Evolutionary conservation across 2,329 filamentous ascomycete genomes (phyloP).

Genomic region (Diplodia seriata): DNA sequence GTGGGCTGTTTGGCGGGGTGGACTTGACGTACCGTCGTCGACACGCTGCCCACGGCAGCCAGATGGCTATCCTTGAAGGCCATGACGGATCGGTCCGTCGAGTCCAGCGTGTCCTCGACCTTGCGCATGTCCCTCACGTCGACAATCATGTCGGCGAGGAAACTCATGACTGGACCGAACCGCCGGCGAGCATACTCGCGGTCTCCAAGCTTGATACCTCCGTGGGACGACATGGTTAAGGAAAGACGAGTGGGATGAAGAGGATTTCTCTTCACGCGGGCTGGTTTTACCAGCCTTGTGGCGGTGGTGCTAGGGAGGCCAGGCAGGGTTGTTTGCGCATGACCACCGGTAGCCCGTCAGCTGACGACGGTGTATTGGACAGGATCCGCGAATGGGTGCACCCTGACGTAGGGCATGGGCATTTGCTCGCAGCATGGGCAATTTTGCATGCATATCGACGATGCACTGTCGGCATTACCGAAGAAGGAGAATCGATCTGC

Average conservation of each 20-base stretch:
- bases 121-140: conserved; percentile 26
- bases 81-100: conserved; percentile 4
- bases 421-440: background rate
- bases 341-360: conserved; percentile 8
- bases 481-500: background rate
- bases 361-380: background rate
- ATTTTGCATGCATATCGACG: background rate
- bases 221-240: background rate
- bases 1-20: background rate
- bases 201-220: conserved; percentile 9
- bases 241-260: background rate
- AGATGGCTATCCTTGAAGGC: conserved; percentile 23
- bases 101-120: conserved; percentile 22
- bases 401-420: background rate
- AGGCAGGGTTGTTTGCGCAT: conserved; percentile 9
- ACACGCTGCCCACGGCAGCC: conserved; percentile 21
- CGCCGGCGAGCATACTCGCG: conserved; percentile 7
- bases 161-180: conserved; percentile 5
- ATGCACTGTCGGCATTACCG: background rate
- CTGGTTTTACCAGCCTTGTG: background rate
- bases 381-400: conserved; percentile 11
- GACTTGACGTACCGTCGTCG: background rate
- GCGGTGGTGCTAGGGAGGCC: background rate
- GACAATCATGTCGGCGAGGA: conserved; percentile 17
- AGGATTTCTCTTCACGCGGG: background rate